Evolutionary conservation across 352 stramenopile genomes (phyloP), one percentile per base, ranked within the genome.

Genomic region (Pilasporangium apinafurcum): DNA sequence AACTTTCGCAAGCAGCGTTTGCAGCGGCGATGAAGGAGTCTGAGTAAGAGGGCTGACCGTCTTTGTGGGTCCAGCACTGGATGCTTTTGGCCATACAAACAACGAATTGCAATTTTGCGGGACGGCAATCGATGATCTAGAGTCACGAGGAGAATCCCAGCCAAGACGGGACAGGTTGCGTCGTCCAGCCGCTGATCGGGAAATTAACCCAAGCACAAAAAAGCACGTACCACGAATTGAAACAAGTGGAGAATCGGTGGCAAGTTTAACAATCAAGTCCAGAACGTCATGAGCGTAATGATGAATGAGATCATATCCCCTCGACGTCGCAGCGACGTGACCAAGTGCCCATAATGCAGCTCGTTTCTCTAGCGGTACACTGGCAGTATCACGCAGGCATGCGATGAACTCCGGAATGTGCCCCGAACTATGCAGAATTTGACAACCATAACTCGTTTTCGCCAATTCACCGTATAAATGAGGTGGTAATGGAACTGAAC

Each of bases 171-270:
- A 65, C 22, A 95, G 35, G 36, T 84, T 71, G 5, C 78, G 61
- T 16, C 73, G 68, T 6, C 83, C 80, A 21, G 71, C 48, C 13
- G 70, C 54, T 16, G 80, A 92, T 6, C 81, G 66, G 6, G 80
- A 68, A 18, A 95, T 59, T 31, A 95, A 62, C 0, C 80, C 83
- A 10, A 95, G 55, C 5, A 91, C 83, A 42, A 92, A 95, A 43
- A 92, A 91, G 48, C 83, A 92, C 4, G 83, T 95, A 18, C 83
- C 81, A 10, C 83, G 80, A 40, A 95, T 81, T 13, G 80, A 92
- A 9, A 95, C 74, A 3, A 92, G 68, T 14, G 76, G 70, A 14
- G 80, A 90, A 47, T 92, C 72, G 0, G 73, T 92, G 12, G 81
- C 81, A 20, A 95, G 49, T 50, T 92, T 90, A n/a, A 89, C 77